Evolutionary conservation across 257 asterid genomes (phyloP), one percentile per base, ranked within the genome.

Genomic region (Salvia rosmarinus): DNA sequence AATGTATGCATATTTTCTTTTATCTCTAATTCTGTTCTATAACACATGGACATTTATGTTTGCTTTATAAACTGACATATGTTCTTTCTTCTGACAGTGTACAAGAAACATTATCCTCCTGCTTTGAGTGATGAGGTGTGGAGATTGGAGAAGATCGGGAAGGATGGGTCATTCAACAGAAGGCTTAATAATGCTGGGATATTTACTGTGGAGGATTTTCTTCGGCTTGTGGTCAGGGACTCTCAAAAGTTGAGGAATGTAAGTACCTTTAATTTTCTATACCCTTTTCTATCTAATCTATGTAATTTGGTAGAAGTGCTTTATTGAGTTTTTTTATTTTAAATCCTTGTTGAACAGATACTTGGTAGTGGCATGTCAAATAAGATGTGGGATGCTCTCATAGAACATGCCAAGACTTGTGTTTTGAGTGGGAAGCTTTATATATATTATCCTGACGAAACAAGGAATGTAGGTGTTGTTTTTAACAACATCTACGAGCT

Each of bases 61-160:
- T n/a, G 58, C 23, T 56, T 32, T 30, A 4, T 60, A 51, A 21
- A 32, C 40, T 60, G 51, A 70, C 58, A 59, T 49, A 56, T 49
- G 47, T 49, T 55, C 56, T 57, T 79, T 77, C 75, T 74, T 72
- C 43, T 59, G 59, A 56, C 80, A 94, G 99, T 95, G 84, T 95
- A 95, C 90, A 95, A 95, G 86, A 95, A 91, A 70, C 99, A 95
- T 73, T 95, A 91, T 64, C 99, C 99, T 51, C 99, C 99, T 74
- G 90, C 95, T 58, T 75, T 95, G 64, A 88, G 70, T 79, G 99
- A 95, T 58, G 99, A 95, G 0, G 96, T 95, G 21, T 95, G 99
- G 98, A 90, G 99, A 88, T 81, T 95, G 86, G 99, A 95, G 88
- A 95, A 91, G 83, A 95, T 94, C n/a, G 97, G 99, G 72, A 95